phyloP scores from a whole-genome alignment of 305 asterid species.

The Ruellia speciosa region DNA sequence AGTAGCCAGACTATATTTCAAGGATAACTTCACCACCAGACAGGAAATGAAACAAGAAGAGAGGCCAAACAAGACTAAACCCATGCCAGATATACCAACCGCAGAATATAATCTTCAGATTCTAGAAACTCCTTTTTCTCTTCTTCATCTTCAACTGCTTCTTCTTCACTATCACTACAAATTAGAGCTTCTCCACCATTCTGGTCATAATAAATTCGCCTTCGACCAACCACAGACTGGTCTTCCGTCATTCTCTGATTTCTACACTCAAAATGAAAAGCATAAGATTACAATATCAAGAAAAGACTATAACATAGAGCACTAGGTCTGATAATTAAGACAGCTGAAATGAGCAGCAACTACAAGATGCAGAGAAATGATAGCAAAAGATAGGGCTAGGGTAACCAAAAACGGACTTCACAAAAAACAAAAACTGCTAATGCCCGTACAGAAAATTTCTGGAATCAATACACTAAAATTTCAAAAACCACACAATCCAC shows the following conservation, averaged over 20 bases:
- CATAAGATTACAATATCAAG: constrained; percentile 13
- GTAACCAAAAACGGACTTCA: not conserved
- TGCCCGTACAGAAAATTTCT: not conserved
- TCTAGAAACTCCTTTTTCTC: constrained; percentile 76
- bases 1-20: constrained; percentile 16
- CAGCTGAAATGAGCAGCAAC: constrained; percentile 11
- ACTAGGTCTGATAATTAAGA: not conserved
- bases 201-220: constrained; percentile 91
- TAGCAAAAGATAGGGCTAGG: not conserved
- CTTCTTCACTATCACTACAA: constrained; percentile 97
- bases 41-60: constrained; percentile 13
- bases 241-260: constrained; percentile 95
- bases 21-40: constrained; percentile 4
- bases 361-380: not conserved
- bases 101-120: constrained; percentile 76
- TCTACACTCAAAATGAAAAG: constrained; percentile 33
- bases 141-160: constrained; percentile 66
- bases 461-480: not conserved
- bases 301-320: constrained; percentile 9
- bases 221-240: constrained; percentile 92
- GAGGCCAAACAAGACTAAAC: constrained; percentile 16
- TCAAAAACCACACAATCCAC: constrained; percentile 1
- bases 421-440: not conserved
- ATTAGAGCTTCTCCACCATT: constrained; percentile 91
- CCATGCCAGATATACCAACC: constrained; percentile 49